Conservation (phyloP, 1,139 yeast genomes). For the Pichia sp. region DNA sequence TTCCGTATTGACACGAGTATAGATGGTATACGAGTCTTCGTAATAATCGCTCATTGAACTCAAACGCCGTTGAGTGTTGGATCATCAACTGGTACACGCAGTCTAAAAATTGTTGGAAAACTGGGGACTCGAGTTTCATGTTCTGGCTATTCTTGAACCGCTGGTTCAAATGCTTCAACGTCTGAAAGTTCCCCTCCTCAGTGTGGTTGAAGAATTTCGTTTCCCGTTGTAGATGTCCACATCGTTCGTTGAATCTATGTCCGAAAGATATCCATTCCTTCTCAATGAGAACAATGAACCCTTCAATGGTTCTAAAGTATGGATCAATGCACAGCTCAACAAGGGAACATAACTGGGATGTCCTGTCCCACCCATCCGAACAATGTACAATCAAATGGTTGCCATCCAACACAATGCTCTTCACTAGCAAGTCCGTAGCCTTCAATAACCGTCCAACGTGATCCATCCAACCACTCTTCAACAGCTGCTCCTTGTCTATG, state of each 20-base stretch:
- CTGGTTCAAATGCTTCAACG: slow-evolving; percentile 31
- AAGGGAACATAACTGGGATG: slow-evolving; percentile 80
- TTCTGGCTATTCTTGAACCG: slow-evolving; percentile 34
- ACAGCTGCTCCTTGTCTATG: slow-evolving; percentile 33
- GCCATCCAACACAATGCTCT: slow-evolving; percentile 72
- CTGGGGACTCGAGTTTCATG: slow-evolving; percentile 66
- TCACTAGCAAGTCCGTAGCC: slow-evolving; percentile 71
- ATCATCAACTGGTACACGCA: slow-evolving; percentile 72
- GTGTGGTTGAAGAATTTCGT: slow-evolving; percentile 29
- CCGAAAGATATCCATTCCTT: slow-evolving; percentile 97
- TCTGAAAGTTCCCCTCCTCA: slow-evolving; percentile 21
- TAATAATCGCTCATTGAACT: slow-evolving; percentile 82
- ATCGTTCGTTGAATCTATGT: slow-evolving; percentile 77
- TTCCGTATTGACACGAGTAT: slow-evolving; percentile 92
- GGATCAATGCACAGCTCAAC: slow-evolving; percentile 90
- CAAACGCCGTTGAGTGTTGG: slow-evolving; percentile 69
- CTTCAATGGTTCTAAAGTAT: slow-evolving; percentile 76
- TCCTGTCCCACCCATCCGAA: slow-evolving; percentile 98
- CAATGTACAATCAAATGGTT: slow-evolving; percentile 87
- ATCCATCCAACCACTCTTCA: slow-evolving; percentile 73
- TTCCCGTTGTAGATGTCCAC: slow-evolving; percentile 57
- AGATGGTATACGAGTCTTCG: slow-evolving; percentile 79
- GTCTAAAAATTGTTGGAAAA: slow-evolving; percentile 90
- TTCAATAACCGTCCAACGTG: slow-evolving; percentile 62
- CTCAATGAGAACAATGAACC: slow-evolving; percentile 78